Evolutionary conservation across 2,329 filamentous ascomycete genomes (phyloP), one percentile per base, ranked within the genome.

Genomic region (Penicillium sp.): DNA sequence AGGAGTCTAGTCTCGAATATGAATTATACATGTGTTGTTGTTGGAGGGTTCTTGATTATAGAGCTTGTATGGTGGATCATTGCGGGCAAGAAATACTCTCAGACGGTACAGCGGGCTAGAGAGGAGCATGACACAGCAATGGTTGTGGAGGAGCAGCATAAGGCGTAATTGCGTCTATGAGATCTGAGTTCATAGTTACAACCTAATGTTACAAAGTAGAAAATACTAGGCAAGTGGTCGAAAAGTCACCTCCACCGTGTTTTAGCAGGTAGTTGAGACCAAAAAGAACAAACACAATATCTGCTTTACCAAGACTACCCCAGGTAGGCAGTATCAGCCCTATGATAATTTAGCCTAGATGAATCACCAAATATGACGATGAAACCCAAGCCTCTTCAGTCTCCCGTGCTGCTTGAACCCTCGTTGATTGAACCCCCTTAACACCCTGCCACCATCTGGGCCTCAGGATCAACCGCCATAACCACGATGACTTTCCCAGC

Each of bases 121-220:
- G 75, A 96, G 90, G 59, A 96, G 80, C 39, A 53, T 33, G 73
- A 96, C 45, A 57, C 55, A 21, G 47, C 58, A n/a, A 49, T 64
- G 47, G 50, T 63, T 52, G 59, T 62, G n/a, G 47, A 54, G 13
- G 19, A 53, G 11, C 33, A 39, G 33, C 14, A n/a, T n/a, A 50
- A 50, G 35, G 22, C 35, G 3, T 42, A 8, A 22, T 42, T 10
- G 2, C 26, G 0, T 10, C 2, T 3, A 1, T 13, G 11, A 21
- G 11, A 6, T 22, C 39, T 6, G 9, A 21, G 19, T 6, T 22
- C 2, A 21, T 13, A 4, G 9, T 42, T 22, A 13, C n/a, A 4
- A 39, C 35, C 9, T 11, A 3, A 39, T 21, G 14, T 39, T 26
- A 37, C 24, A 14, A 26, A 42, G 33, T 37, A 43, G 45, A 52